A percentile compares a stretch with the other conserved stretches of the same genome.
Evolutionary conservation across 1,139 yeast genomes (phyloP).

Genomic region (Yamadazyma sp.): DNA sequence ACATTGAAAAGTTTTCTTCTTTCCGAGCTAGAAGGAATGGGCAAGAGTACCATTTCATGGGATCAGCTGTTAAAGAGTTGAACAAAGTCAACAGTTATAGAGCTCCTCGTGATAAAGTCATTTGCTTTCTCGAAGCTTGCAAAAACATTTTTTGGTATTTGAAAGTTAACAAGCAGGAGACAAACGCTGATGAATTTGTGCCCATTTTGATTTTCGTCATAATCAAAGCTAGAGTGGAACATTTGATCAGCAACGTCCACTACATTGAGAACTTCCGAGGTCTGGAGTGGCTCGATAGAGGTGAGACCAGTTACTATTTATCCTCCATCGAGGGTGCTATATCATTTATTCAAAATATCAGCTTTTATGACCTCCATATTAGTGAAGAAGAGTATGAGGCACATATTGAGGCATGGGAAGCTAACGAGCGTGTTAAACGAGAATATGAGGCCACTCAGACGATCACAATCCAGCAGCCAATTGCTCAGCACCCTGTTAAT

Average conservation of each 20-base stretch:
- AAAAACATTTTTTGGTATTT: conserved; percentile 88
- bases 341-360: conserved; percentile 66
- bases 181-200: conserved; percentile 88
- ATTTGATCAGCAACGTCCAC: conserved; percentile 72
- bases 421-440: conserved; percentile 26
- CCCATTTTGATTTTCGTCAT: conserved; percentile 83
- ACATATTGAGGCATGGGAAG: conserved; percentile 51
- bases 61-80: conserved; percentile 70
- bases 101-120: conserved; percentile 93
- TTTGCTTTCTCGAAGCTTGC: conserved; percentile 87
- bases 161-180: conserved; percentile 66
- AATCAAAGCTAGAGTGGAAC: conserved; percentile 60
- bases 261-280: conserved; percentile 85
- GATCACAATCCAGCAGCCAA: conserved; percentile 21
- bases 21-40: conserved; percentile 16
- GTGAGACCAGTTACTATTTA: conserved; percentile 86
- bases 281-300: conserved; percentile 65
- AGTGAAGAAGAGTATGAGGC: conserved; percentile 54
- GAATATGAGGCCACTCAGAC: conserved; percentile 19
- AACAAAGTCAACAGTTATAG: conserved; percentile 77
- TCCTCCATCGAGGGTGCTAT: conserved; percentile 88
- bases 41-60: conserved; percentile 55
- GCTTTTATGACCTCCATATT: conserved; percentile 59
- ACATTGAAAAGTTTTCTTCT: conserved; percentile 33
- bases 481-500: conserved; percentile 22